phyloP scores from a whole-genome alignment of 768 basidiomycete genomes.

The Auricularia sp. region DNA sequence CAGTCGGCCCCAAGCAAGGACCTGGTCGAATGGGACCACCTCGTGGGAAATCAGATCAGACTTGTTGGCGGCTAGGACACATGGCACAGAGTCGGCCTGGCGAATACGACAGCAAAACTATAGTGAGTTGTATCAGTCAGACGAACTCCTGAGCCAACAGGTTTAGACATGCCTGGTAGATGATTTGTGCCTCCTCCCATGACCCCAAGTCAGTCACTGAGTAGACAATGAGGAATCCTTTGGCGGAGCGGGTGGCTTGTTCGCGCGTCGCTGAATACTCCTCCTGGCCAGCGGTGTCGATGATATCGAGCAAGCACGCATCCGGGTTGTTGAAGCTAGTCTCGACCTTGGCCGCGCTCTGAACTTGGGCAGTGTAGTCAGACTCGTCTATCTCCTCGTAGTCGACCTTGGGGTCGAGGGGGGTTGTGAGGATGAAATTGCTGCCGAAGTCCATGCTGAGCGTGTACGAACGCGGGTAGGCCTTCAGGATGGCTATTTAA shows the following conservation, averaged over 20 bases:
- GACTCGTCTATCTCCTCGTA: conserved; percentile 3
- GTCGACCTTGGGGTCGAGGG: background rate
- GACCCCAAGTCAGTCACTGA: background rate
- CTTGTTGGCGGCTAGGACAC: conserved; percentile 3
- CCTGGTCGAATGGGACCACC: background rate
- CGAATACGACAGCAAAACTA: conserved; percentile 2
- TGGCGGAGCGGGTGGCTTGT: background rate
- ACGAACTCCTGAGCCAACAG: background rate
- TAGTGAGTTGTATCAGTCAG: background rate
- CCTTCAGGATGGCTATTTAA: too few species aligned
- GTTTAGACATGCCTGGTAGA: background rate
- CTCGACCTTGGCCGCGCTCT: background rate
- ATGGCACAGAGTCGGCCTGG: background rate
- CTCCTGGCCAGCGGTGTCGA: conserved; percentile 6
- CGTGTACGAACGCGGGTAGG: too few species aligned
- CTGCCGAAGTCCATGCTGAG: conserved; percentile 4
- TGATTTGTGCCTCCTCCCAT: conserved; percentile 1
- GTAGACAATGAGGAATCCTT: conserved; percentile 1
- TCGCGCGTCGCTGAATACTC: conserved; percentile 1
- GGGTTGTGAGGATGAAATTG: background rate
- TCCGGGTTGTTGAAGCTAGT: background rate
- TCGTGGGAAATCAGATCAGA: background rate
- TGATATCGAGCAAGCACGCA: conserved; percentile 4
- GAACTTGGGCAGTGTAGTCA: background rate
- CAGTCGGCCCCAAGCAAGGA: background rate